Evolutionary conservation across 306 rosid genomes (phyloP), one percentile per base, ranked within the genome.

Genomic region (Quercus bicolor): DNA sequence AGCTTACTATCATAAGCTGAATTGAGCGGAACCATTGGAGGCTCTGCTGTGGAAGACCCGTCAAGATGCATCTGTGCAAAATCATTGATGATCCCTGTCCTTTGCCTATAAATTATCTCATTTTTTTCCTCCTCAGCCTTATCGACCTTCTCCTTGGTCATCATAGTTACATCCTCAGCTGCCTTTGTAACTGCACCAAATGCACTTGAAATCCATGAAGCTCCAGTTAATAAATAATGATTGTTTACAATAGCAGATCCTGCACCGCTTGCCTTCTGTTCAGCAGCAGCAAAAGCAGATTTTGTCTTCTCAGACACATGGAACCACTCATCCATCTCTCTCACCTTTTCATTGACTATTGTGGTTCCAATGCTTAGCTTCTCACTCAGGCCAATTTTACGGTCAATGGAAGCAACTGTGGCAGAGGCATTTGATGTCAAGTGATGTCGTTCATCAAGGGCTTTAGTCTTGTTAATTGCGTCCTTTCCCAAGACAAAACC

Each of bases 401-500:
- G 91, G 74, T 92, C 91, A 31, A 92, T 83, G 29, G 96, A 85
- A 62, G 89, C 90, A 16, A 85, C 96, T 0, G 90, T 88, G 55
- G 94, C 91, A 19, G 96, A 86, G 21, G 96, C 97, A 61, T 88
- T 94, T 70, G 93, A 84, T 29, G 72, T 84, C 77, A 92, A 80
- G 4, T 89, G 88, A 80, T 76, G 94, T 51, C 82, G 87, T 79
- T 94, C 96, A 28, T 94, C 94, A 4, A 94, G 84, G 18, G 89
- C 60, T 83, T 88, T 94, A 33, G 98, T 88, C 87, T 80, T 89
- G 85, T 81, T 86, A 54, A 92, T 56, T 4, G 96, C 94, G 57
- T 88, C 96, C 89, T 90, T 92, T 77, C 96, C 98, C 68, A 94
- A 74, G 74, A 83, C 86, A 79, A 84, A 88, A 71, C 98, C 93